Base-by-base conservation (phyloP, 2,329 filamentous ascomycete species). In the Alternaria viburni region DNA sequence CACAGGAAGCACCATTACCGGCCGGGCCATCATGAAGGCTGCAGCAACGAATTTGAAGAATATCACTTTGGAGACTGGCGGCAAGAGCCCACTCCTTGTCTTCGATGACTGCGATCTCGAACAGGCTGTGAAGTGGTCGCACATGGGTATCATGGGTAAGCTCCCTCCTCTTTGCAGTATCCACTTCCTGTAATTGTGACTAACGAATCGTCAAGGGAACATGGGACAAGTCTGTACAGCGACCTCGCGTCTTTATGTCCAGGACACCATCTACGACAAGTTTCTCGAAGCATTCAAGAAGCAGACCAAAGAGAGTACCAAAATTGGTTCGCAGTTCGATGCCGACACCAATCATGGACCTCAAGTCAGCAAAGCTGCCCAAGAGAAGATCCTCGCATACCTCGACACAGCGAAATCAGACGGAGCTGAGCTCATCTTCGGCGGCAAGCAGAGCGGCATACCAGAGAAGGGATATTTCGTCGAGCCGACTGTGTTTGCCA, bases 401-500 rank as follows among this genome's bases (percentile, higher is more conserved):
- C 10, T 25, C 67, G 86, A 51, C 44, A 43, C n/a, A 15, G 36
- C 43, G n/a, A 58, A 47, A 65, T 1, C 89, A 89, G 0, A 87
- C 91, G 26, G 81, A 90, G 2, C 88, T 3, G 44, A 46, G 44
- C 44, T 46, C 44, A 4, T 46, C 19, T 9, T 23, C 3, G 44
- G 44, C 19, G 19, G 44, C 19, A 3, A 46, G 44, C 44, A 46
- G 12, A 23, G 19, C 19, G 44, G 44, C 19, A 46, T 46, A 9
- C 44, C 44, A 23, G 44, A 46, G 44, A 46, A 46, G 19, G 44
- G 44, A 46, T 46, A 46, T 7, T 46, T 46, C 11, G 44, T 46
- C 21, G 44, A 46, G 21, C 44, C 44, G 44, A 46, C 44, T 15
- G 44, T 46, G 0, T 46, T 25, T 46, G 44, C 44, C 6, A 46